Base-by-base conservation (phyloP, 2,329 filamentous ascomycete genomes). In the Dichotomopilus funicola region DNA sequence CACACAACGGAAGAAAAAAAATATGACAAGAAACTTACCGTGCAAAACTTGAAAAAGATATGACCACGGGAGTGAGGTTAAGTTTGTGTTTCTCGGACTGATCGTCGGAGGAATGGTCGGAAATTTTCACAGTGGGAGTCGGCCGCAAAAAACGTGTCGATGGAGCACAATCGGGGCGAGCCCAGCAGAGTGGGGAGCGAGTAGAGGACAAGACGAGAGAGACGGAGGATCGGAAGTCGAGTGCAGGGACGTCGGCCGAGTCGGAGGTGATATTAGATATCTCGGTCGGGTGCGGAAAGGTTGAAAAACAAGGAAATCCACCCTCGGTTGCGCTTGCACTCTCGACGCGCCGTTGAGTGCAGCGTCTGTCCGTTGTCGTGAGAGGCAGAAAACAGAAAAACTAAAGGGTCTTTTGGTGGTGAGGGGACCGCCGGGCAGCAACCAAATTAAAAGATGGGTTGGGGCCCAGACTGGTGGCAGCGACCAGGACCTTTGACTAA, bases 361-460 rank as follows among this genome's bases (percentile, higher is more conserved):
- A 51, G 55, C 47, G 56, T 57, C 61, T 58, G 60, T 53, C 53
- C 58, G 58, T 62, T 55, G 58, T 27, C 59, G 54, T 55, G 34
- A 54, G 44, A 50, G 43, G 49, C 40, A 57, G 54, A 48, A 54
- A 48, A 49, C 49, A 44, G 44, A 46, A 56, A 43, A 46, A 59
- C 55, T 34, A 49, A 63, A 55, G 58, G 59, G 56, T 58, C 55
- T 56, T 56, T 59, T 54, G 58, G 62, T 59, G 55, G 54, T 59
- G 56, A 60, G 55, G 57, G 61, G 59, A 27, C 19, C 19, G 51
- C 46, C 51, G 43, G 53, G 55, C 35, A 55, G 41, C 53, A 58
- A 51, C 57, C 59, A 64, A 63, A 63, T 59, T 60, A 62, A 64
- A 64, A 60, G 59, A 60, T 54, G 55, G 55, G 52, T 54, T 49